Percentiles rank a stretch among this genome's conserved stretches.
Evolutionary conservation across 139 green algal species (phyloP).

Genomic region (Ettlia oleoabundans): DNA sequence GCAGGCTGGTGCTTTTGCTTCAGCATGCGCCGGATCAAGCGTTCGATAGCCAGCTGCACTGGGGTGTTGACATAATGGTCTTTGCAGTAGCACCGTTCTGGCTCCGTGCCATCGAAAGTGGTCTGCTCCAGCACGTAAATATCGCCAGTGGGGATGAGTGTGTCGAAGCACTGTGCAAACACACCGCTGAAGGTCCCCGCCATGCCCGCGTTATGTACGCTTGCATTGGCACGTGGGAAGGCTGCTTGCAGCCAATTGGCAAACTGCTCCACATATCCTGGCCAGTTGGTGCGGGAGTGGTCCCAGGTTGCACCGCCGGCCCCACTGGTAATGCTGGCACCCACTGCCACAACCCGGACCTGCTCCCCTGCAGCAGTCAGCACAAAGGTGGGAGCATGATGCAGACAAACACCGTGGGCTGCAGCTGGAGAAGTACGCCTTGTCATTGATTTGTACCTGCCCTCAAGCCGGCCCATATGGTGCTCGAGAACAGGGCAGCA

Average conservation of each 20-base stretch:
- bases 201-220: conserved; percentile 15
- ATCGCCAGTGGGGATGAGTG: not conserved
- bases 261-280: conserved; percentile 1
- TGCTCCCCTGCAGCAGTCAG: conserved; percentile 10
- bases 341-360: not conserved
- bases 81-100: conserved; percentile 18
- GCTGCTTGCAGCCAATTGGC: conserved; percentile 1
- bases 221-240: conserved; percentile 4
- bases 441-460: no score
- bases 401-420: no score
- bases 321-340: not conserved
- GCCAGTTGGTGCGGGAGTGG: not conserved
- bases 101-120: conserved; percentile 20
- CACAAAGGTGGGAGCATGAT: no score
- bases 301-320: conserved; percentile 1
- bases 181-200: conserved; percentile 14
- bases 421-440: no score
- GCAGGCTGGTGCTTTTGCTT: conserved; percentile 18
- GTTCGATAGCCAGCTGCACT: conserved; percentile 20
- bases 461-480: not conserved
- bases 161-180: conserved; percentile 29
- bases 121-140: conserved; percentile 22
- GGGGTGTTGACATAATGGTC: conserved; percentile 20
- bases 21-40: conserved; percentile 13
- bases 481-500: not conserved